phyloP scores from a whole-genome alignment of 2,329 filamentous ascomycete species.

The Triangularia verruculosa region DNA sequence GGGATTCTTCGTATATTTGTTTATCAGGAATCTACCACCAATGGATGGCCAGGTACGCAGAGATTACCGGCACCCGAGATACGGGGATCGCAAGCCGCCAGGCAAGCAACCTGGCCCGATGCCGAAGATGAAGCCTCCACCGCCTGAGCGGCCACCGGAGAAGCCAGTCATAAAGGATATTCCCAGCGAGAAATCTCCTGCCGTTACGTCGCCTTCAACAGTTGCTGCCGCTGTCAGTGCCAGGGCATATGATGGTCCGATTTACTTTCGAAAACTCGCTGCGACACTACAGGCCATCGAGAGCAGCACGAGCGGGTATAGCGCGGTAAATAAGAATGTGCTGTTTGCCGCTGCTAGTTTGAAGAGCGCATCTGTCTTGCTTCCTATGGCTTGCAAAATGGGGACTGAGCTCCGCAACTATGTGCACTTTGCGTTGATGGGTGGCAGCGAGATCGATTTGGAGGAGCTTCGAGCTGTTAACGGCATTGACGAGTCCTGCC shows the following conservation, averaged over 20 bases:
- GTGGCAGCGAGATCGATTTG: constrained; percentile 66
- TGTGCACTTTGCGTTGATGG: constrained; percentile 80
- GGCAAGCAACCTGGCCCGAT: constrained; percentile 10
- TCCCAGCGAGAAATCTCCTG: neutral
- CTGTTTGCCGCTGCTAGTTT: constrained; percentile 76
- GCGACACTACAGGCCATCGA: constrained; percentile 58
- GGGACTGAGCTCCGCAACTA: constrained; percentile 62
- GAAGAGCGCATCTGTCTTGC: constrained; percentile 66
- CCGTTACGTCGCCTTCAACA: neutral
- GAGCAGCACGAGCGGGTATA: constrained; percentile 50
- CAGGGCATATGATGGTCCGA: constrained; percentile 59
- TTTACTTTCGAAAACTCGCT: constrained; percentile 66
- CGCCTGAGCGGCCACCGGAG: constrained; percentile 11
- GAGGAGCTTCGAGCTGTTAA: constrained; percentile 72
- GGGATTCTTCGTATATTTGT: constrained; percentile 56
- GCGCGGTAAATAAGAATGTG: constrained; percentile 62
- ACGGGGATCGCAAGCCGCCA: constrained; percentile 25
- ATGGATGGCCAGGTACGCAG: constrained; percentile 38
- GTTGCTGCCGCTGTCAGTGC: neutral
- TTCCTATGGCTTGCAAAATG: constrained; percentile 89
- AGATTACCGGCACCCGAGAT: constrained; percentile 40
- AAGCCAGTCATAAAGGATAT: constrained; percentile 11
- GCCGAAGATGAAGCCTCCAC: constrained; percentile 15
- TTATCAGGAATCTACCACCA: constrained; percentile 60
- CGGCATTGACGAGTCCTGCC: constrained; percentile 69